These are phyloP conservation scores for Plantago major DNA, from an alignment of 257 asterid species.

Conservation along the genomic window DNA sequence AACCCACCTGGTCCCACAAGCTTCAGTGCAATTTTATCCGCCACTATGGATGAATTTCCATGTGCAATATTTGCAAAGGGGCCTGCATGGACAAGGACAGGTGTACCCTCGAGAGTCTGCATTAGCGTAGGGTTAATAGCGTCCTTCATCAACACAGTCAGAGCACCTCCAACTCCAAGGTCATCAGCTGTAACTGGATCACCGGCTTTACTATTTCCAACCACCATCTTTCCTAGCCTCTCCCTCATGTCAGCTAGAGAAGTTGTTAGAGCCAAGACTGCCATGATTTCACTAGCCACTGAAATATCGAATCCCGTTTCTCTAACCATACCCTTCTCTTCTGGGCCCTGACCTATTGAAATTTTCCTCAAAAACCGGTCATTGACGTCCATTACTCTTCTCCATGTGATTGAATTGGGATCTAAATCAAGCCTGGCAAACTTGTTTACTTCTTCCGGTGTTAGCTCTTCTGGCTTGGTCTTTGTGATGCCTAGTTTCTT, in stretches of 20 bases:
- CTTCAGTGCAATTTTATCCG: conserved; percentile 87
- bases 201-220: conserved; percentile 91
- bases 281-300: conserved; percentile 98
- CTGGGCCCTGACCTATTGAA: conserved; percentile 90
- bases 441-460: conserved; percentile 70
- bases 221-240: conserved; percentile 94
- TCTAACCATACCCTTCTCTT: conserved; percentile 94
- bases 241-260: conserved; percentile 92
- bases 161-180: conserved; percentile 95
- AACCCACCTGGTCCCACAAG: conserved; percentile 95
- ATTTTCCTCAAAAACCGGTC: conserved; percentile 94
- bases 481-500: conserved; percentile 78
- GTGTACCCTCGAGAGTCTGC: conserved; percentile 98
- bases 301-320: conserved; percentile 95
- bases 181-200: conserved; percentile 96
- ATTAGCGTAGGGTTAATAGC: conserved; percentile 90
- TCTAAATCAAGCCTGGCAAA: conserved; percentile 92
- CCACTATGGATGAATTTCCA: conserved; percentile 91
- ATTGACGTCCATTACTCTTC: conserved; percentile 94
- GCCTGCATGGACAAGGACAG: conserved; percentile 93
- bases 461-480: conserved; percentile 81
- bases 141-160: conserved; percentile 92
- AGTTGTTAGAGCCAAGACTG: conserved; percentile 92
- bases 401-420: conserved; percentile 90
- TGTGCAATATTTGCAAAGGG: conserved; percentile 98